Conservation (phyloP, 345 rosid genomes). For the Adansonia digitata region DNA sequence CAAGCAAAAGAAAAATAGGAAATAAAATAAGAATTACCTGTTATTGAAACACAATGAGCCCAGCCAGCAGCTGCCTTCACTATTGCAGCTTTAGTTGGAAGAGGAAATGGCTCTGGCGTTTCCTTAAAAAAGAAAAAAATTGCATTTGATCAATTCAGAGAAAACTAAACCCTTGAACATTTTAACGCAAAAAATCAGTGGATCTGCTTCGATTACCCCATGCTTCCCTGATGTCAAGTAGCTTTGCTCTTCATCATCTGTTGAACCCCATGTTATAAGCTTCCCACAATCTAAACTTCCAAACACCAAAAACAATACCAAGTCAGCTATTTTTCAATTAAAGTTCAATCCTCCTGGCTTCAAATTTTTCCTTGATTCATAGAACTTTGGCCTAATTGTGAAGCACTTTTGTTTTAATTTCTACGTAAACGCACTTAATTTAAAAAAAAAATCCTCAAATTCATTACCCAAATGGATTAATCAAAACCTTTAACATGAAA, state of each 20-base stretch:
- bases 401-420: neutral
- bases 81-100: conserved; percentile 54
- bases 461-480: neutral
- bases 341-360: neutral
- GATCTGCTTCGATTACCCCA: conserved; percentile 51
- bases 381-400: neutral
- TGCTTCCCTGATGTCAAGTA: conserved; percentile 68
- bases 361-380: neutral
- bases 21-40: conserved; percentile 33
- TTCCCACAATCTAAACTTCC: conserved; percentile 48
- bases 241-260: conserved; percentile 69
- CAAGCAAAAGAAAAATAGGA: neutral
- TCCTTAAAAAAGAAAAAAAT: conserved; percentile 61
- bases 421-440: neutral
- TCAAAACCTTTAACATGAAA: neutral
- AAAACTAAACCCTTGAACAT: neutral
- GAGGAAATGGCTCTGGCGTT: conserved; percentile 68
- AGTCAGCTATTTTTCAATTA: neutral
- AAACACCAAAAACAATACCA: neutral
- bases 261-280: conserved; percentile 76
- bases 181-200: conserved; percentile 6
- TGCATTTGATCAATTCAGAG: conserved; percentile 24
- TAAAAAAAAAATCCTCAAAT: neutral
- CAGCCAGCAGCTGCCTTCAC: conserved; percentile 67
- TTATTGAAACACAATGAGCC: conserved; percentile 72